Evolutionary conservation across 139 green algal species (phyloP).

Genomic region (Tetradesmus lagerheimii): DNA sequence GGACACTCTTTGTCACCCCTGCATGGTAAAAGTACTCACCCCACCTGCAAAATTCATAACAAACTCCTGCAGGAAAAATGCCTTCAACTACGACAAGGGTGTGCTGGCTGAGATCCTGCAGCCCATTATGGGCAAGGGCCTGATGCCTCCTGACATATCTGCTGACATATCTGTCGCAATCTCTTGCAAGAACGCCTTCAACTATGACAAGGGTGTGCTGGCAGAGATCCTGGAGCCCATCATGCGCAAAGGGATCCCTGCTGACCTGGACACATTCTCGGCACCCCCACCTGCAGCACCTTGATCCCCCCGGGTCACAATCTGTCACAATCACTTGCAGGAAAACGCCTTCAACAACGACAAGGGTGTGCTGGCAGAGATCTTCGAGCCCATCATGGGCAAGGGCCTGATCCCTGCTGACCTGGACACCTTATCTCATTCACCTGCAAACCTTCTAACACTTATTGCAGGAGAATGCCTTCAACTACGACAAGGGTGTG

Average conservation of each 20-base stretch:
- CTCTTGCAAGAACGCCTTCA: constrained; percentile 57
- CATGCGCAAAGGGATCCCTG: constrained; percentile 95
- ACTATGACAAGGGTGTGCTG: constrained; percentile 98
- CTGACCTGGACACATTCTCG: neutral
- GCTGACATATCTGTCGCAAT: no score
- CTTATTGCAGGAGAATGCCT: no score
- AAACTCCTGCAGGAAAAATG: constrained; percentile 83
- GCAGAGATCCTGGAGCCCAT: constrained; percentile 99
- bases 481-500: constrained; percentile 98
- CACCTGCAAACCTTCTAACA: no score
- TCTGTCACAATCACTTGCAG: constrained; percentile 41
- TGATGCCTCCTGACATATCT: constrained; percentile 97
- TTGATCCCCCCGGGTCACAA: neutral
- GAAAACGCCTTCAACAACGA: constrained; percentile 96
- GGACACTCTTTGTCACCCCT: no score
- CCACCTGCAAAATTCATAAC: no score
- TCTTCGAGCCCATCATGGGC: constrained; percentile 99
- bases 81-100: constrained; percentile 96
- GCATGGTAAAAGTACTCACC: no score
- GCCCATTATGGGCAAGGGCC: constrained; percentile 99
- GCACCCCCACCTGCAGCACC: no score
- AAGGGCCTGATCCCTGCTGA: constrained; percentile 97
- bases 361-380: constrained; percentile 98
- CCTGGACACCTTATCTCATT: constrained; percentile 79
- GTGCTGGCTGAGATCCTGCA: constrained; percentile 99